Conservation (phyloP, 306 rosid species). For the Rosa chinensis region DNA sequence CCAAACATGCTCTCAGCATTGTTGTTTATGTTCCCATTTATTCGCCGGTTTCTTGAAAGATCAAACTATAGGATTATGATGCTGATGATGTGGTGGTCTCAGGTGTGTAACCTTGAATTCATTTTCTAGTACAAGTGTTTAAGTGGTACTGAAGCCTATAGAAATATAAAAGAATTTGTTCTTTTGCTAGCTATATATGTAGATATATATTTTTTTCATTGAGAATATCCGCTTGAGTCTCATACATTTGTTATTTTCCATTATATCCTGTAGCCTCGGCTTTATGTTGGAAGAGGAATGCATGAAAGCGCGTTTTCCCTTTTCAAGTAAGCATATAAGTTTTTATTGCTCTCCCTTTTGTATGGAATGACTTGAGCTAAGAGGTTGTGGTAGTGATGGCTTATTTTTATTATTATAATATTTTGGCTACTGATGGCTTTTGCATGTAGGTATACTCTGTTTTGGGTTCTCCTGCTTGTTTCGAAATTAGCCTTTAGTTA, state of each 20-base stretch:
- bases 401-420: too few relatives aligned
- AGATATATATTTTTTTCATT: background rate
- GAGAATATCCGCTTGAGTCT: background rate
- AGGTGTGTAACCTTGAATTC: slow-evolving; percentile 48
- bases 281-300: slow-evolving; percentile 99
- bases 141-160: background rate
- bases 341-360: slow-evolving; percentile 31
- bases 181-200: background rate
- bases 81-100: slow-evolving; percentile 98
- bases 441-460: slow-evolving; percentile 75
- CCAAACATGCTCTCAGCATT: slow-evolving; percentile 83
- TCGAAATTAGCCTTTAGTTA: slow-evolving; percentile 88
- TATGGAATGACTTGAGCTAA: slow-evolving; percentile 17
- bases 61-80: slow-evolving; percentile 53
- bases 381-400: slow-evolving; percentile 29
- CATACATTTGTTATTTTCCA: slow-evolving; percentile 5
- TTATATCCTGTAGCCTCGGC: slow-evolving; percentile 67
- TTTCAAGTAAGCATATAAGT: slow-evolving; percentile 56
- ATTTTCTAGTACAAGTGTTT: background rate
- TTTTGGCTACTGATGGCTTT: slow-evolving; percentile 23
- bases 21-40: slow-evolving; percentile 74
- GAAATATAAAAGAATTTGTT: background rate
- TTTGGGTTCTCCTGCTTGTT: slow-evolving; percentile 77
- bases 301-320: slow-evolving; percentile 82
- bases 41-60: slow-evolving; percentile 77